Evolutionary conservation across 352 stramenopile genomes (phyloP).

Genomic region (Hyaloperonospora brassicae): DNA sequence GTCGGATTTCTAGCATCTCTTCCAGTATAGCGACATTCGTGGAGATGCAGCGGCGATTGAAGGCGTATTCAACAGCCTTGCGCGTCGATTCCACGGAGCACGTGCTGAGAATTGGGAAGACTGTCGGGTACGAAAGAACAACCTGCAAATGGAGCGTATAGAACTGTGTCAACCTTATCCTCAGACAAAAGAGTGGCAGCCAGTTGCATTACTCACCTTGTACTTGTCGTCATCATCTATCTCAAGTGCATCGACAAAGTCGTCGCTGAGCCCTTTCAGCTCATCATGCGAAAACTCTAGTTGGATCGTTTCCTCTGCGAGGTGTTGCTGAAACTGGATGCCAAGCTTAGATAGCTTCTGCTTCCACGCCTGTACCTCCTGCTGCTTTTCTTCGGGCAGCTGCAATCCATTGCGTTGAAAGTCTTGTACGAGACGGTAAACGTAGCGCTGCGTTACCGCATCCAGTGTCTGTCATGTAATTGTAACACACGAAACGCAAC

Average conservation of each 20-base stretch:
- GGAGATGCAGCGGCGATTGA: slow-evolving; percentile 80
- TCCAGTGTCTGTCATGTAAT: slow-evolving; percentile 33
- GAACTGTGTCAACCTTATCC: no score
- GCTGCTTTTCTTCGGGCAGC: slow-evolving; percentile 51
- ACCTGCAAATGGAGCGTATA: slow-evolving; percentile 24
- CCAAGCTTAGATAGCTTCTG: slow-evolving; percentile 81
- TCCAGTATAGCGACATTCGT: slow-evolving; percentile 77
- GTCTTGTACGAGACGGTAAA: slow-evolving; percentile 64
- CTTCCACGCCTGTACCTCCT: slow-evolving; percentile 73
- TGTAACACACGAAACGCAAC: neutral
- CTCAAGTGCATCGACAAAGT: slow-evolving; percentile 67
- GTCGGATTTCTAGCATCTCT: slow-evolving; percentile 72
- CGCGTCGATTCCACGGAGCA: slow-evolving; percentile 81
- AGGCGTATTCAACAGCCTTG: slow-evolving; percentile 66
- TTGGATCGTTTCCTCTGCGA: slow-evolving; percentile 80
- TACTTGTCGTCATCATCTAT: slow-evolving; percentile 66
- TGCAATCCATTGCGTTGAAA: slow-evolving; percentile 85
- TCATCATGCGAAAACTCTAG: slow-evolving; percentile 67
- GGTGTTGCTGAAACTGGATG: slow-evolving; percentile 80
- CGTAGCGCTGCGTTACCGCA: slow-evolving; percentile 63
- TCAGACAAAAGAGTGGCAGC: no score
- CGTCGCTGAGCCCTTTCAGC: slow-evolving; percentile 69
- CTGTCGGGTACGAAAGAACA: slow-evolving; percentile 83
- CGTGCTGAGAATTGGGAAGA: slow-evolving; percentile 85
- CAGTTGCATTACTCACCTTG: slow-evolving; percentile 38